A percentile compares a stretch with the other conserved stretches of the same genome.
These are phyloP conservation scores for Aspergillus unguis DNA, from an alignment of 2,329 filamentous ascomycete genomes.

Conservation along the genomic window DNA sequence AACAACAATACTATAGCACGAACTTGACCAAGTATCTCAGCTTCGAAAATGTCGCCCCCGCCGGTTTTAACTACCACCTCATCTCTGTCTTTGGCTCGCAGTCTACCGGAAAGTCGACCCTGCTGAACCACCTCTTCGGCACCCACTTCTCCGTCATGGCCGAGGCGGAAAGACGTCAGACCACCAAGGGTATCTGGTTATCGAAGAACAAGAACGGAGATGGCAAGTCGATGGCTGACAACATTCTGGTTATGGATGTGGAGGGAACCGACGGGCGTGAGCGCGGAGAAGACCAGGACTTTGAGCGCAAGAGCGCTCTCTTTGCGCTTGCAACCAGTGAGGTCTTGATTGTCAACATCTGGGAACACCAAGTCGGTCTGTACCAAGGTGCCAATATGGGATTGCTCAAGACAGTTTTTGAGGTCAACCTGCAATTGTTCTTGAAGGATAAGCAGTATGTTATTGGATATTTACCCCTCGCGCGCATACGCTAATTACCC, in stretches of 20 bases:
- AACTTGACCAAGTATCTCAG: conserved; percentile 79
- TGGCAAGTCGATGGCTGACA: conserved; percentile 73
- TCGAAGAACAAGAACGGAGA: conserved; percentile 80
- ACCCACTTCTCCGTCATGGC: conserved; percentile 98
- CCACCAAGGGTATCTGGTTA: conserved; percentile 99
- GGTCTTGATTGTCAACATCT: conserved; percentile 97
- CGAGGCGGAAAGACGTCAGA: conserved; percentile 88
- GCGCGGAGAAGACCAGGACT: conserved; percentile 96
- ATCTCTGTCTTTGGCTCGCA: conserved; percentile 99
- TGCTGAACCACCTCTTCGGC: conserved; percentile 92
- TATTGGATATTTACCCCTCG: neutral
- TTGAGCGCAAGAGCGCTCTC: conserved; percentile 95
- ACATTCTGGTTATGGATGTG: conserved; percentile 98
- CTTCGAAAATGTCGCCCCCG: conserved; percentile 72
- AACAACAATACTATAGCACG: conserved; percentile 50
- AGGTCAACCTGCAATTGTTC: conserved; percentile 96
- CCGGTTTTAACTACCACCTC: conserved; percentile 98
- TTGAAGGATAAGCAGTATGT: conserved; percentile 87
- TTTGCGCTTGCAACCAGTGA: conserved; percentile 97
- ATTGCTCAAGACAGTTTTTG: conserved; percentile 95
- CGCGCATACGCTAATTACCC: conserved; percentile 23
- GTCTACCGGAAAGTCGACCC: conserved; percentile 95
- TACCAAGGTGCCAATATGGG: conserved; percentile 99
- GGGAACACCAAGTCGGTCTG: conserved; percentile 97
- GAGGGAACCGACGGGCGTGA: conserved; percentile 96